Evolutionary conservation across 2,329 filamentous ascomycete species (phyloP).

Genomic region (Metarhizium brunneum): DNA sequence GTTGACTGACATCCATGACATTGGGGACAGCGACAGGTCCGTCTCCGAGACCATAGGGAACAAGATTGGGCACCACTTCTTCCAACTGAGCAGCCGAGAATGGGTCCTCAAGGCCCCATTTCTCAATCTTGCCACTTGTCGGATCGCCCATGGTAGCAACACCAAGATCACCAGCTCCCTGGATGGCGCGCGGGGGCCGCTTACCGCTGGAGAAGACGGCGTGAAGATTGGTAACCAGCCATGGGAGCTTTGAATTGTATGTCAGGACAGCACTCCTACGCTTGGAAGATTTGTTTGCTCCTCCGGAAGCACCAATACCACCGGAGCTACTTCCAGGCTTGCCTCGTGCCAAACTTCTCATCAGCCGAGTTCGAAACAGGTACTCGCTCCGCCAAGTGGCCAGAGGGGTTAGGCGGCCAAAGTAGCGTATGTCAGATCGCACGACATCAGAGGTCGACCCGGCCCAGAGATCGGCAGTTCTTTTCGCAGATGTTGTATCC

Average conservation of each 20-base stretch:
- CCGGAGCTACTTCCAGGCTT: conserved; percentile 56
- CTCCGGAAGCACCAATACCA: conserved; percentile 42
- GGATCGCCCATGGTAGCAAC: conserved; percentile 78
- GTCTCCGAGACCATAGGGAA: conserved; percentile 68
- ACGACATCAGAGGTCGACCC: conserved; percentile 43
- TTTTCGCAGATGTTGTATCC: conserved; percentile 20
- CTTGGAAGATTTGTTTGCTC: conserved; percentile 45
- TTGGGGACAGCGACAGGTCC: conserved; percentile 75
- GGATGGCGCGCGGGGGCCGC: conserved; percentile 69
- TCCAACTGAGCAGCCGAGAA: conserved; percentile 69
- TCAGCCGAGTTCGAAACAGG: conserved; percentile 72
- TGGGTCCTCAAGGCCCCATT: conserved; percentile 72
- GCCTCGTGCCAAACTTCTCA: conserved; percentile 73
- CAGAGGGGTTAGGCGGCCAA: conserved; percentile 69
- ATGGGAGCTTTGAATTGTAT: conserved; percentile 76
- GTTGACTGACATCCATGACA: conserved; percentile 82
- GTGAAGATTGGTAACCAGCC: conserved; percentile 70
- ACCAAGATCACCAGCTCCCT: conserved; percentile 72
- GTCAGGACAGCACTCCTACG: conserved; percentile 67
- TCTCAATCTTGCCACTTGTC: conserved; percentile 62
- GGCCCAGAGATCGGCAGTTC: conserved; percentile 29
- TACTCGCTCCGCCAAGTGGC: conserved; percentile 98
- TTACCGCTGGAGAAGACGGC: conserved; percentile 66
- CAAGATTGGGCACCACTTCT: conserved; percentile 64
- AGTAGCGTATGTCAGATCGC: conserved; percentile 66